Base-by-base conservation (phyloP, 192 early-diverging fungal genomes). In the Coemansia asiatica region DNA sequence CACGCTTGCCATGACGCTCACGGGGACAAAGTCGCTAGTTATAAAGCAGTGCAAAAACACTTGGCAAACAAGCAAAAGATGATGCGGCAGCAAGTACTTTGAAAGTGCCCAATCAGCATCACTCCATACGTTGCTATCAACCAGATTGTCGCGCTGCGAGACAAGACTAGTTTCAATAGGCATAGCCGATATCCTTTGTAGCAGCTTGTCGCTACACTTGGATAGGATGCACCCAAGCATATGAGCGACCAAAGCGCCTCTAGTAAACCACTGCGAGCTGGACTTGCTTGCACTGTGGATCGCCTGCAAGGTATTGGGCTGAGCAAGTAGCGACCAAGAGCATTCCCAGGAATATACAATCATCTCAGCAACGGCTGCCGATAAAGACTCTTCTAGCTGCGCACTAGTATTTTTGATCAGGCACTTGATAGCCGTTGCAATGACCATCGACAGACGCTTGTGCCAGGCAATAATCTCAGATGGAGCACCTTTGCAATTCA, bases 341-440 rank as follows among this genome's bases (percentile, higher is more conserved):
- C 69, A 68, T 8, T 71, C 70, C 75, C 75, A 77, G 28, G 61
- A 68, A 26, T 61, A 35, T 16, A 72, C 19, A 0, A 77, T 10
- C 22, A 72, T 23, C 46, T 68, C 66, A 13, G 69, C 61, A 38
- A 77, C 57, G 5, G 66, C 25, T 0, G 75, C 75, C 15, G 75
- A 77, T 2, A 62, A 40, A 9, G 33, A 27, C 46, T 68, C 66
- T 1, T 69, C 40, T 10, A 16, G 62, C 55, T 46, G 7, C 19
- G 40, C 12, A 15, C 18, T 13, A 18, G 36, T 60, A 15, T 60
- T 29, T 27, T 36, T 46, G 29, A 53, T 59, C 28, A 72, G 62
- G 33, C 26, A 38, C 58, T 58, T 61, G 38, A 77, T 47, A 3
- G 75, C 75, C 23, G 63, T 57, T 6, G 70, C 22, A 6, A 63